Conservation (phyloP, 2,329 filamentous ascomycete species). For the Claviceps sp. region DNA sequence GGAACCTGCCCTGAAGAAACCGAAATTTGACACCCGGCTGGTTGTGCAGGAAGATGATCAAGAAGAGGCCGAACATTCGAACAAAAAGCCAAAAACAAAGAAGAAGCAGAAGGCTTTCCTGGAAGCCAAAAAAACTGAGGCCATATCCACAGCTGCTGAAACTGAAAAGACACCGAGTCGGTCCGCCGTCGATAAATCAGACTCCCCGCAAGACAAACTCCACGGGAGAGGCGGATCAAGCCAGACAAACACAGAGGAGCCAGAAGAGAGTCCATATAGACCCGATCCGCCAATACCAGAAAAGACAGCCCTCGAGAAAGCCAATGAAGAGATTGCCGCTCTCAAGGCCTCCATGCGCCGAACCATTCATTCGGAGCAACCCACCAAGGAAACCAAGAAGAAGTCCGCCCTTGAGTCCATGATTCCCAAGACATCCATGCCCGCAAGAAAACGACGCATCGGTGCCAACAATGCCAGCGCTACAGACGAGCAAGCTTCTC, state of each 20-base stretch:
- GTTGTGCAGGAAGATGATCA: conserved; percentile 40
- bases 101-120: conserved; percentile 17
- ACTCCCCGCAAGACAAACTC: not conserved
- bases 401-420: conserved; percentile 59
- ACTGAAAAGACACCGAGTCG: conserved; percentile 7
- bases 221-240: not conserved
- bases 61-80: conserved; percentile 12
- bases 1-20: conserved; percentile 53
- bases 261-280: conserved; percentile 12
- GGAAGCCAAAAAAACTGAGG: conserved; percentile 17
- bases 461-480: conserved; percentile 38
- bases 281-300: conserved; percentile 16
- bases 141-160: not conserved
- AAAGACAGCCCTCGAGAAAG: conserved; percentile 48
- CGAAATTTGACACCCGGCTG: conserved; percentile 66
- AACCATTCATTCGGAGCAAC: conserved; percentile 33
- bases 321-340: conserved; percentile 68
- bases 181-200: not conserved
- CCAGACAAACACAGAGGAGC: conserved; percentile 6
- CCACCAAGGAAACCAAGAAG: conserved; percentile 39
- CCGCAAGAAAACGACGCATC: conserved; percentile 55
- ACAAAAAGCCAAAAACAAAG: conserved; percentile 11
- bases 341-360: conserved; percentile 73
- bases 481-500: conserved; percentile 46
- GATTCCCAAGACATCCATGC: conserved; percentile 58